Evolutionary conservation across 169 alveolate genomes (phyloP).

Genomic region (Eimeria acervulina): DNA sequence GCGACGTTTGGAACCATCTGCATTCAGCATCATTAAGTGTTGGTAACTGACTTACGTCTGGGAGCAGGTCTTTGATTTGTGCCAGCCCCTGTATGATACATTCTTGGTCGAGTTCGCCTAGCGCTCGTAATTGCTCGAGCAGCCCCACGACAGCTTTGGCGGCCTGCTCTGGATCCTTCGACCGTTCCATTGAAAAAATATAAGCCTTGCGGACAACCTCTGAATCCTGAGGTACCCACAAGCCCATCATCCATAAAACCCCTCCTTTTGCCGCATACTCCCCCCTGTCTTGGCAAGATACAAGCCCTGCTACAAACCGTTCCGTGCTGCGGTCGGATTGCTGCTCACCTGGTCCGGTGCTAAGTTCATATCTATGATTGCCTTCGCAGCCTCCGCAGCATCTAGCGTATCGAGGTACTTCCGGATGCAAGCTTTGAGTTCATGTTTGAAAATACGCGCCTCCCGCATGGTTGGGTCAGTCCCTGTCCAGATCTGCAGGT

Average conservation of each 20-base stretch:
- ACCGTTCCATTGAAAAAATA: slow-evolving; percentile 76
- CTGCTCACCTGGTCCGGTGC: slow-evolving; percentile 79
- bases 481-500: slow-evolving; percentile 80
- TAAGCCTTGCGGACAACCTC: slow-evolving; percentile 78
- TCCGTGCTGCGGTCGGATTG: not conserved
- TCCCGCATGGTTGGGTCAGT: slow-evolving; percentile 80
- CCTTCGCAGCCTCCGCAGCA: slow-evolving; percentile 57
- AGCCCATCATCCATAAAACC: not conserved
- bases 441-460: slow-evolving; percentile 65
- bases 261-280: not conserved
- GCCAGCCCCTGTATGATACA: slow-evolving; percentile 73
- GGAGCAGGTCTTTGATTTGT: slow-evolving; percentile 55
- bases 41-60: slow-evolving; percentile 55
- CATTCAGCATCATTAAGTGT: not conserved
- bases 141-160: slow-evolving; percentile 74
- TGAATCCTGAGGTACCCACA: slow-evolving; percentile 60
- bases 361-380: slow-evolving; percentile 62
- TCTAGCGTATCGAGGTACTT: slow-evolving; percentile 78
- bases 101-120: slow-evolving; percentile 77
- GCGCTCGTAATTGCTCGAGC: slow-evolving; percentile 71
- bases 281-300: not conserved
- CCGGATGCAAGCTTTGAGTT: slow-evolving; percentile 71
- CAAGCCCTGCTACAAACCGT: not conserved
- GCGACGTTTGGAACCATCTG: not conserved
- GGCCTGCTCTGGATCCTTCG: slow-evolving; percentile 59